Conservation (phyloP, 768 basidiomycete species). For the Antrodiella citrinella region DNA sequence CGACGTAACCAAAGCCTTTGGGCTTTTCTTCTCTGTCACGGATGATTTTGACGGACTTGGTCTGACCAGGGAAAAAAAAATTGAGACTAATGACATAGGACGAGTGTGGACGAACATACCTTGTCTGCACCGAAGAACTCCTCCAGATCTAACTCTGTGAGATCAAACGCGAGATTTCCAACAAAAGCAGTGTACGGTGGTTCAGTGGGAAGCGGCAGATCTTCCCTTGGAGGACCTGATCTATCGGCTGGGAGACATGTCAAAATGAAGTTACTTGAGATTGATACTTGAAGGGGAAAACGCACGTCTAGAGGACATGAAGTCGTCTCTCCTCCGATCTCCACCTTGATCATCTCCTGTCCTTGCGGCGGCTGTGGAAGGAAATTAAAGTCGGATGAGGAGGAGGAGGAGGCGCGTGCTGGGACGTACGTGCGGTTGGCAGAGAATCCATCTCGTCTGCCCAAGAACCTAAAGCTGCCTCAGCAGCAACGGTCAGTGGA, state of each 20-base stretch:
- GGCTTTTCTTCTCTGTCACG: slow-evolving; percentile 89
- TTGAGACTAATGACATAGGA: too few species aligned
- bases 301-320: slow-evolving; percentile 53
- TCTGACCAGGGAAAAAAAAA: slow-evolving; percentile 35
- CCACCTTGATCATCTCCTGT: slow-evolving; percentile 55
- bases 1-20: slow-evolving; percentile 97
- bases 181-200: slow-evolving; percentile 97
- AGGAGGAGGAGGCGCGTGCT: slow-evolving; percentile 4
- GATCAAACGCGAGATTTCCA: slow-evolving; percentile 92
- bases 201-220: slow-evolving; percentile 89
- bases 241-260: slow-evolving; percentile 42
- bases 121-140: slow-evolving; percentile 66
- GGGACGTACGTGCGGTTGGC: slow-evolving; percentile 82
- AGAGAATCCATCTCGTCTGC: slow-evolving; percentile 96
- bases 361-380: slow-evolving; percentile 48
- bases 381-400: slow-evolving; percentile 5
- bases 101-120: slow-evolving; percentile 31
- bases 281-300: slow-evolving; percentile 7
- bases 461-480: slow-evolving; percentile 84
- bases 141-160: slow-evolving; percentile 74
- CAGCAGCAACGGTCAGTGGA: slow-evolving; percentile 4
- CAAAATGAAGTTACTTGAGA: slow-evolving; percentile 3
- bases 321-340: slow-evolving; percentile 61
- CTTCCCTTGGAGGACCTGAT: slow-evolving; percentile 61
- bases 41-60: slow-evolving; percentile 87